Percentiles rank a stretch among this genome's conserved stretches.
Evolutionary conservation across 257 asterid genomes (phyloP).

Genomic region (Forsythia suspensa): DNA sequence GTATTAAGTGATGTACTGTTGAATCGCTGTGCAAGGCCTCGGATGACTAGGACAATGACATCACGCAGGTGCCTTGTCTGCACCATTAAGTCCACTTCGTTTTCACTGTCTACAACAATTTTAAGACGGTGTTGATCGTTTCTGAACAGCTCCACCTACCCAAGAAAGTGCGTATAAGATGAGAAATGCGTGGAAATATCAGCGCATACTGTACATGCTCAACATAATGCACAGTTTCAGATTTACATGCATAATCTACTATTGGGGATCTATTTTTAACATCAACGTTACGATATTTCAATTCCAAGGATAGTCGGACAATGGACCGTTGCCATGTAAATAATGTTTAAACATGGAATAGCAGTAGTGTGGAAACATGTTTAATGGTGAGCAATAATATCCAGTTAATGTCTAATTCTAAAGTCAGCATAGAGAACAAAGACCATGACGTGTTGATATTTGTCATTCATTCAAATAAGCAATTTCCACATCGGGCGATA

Average conservation of each 20-base stretch:
- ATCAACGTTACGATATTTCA: background rate
- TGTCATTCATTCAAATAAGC: background rate
- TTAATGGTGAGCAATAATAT: background rate
- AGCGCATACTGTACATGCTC: background rate
- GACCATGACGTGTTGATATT: background rate
- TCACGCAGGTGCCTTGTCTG: constrained; percentile 95
- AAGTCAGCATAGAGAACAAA: background rate
- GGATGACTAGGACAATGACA: constrained; percentile 80
- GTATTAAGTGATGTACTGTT: constrained; percentile 96
- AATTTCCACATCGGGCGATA: background rate
- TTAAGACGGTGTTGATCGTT: constrained; percentile 92
- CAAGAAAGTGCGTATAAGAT: background rate
- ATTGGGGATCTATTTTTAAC: background rate
- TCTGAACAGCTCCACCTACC: constrained; percentile 86
- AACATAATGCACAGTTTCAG: too few relatives aligned
- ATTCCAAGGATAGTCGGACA: background rate
- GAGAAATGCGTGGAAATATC: background rate
- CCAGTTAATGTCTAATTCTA: background rate
- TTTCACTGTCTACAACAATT: constrained; percentile 89
- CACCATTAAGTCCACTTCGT: constrained; percentile 88
- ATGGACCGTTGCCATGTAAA: background rate
- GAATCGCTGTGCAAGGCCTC: constrained; percentile 91
- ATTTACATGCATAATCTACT: background rate
- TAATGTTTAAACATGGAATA: too few relatives aligned
- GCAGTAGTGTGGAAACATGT: background rate